A percentile compares a stretch with the other conserved stretches of the same genome.
Evolutionary conservation across 768 basidiomycete genomes (phyloP).

Genomic region (Serendipita sp.): DNA sequence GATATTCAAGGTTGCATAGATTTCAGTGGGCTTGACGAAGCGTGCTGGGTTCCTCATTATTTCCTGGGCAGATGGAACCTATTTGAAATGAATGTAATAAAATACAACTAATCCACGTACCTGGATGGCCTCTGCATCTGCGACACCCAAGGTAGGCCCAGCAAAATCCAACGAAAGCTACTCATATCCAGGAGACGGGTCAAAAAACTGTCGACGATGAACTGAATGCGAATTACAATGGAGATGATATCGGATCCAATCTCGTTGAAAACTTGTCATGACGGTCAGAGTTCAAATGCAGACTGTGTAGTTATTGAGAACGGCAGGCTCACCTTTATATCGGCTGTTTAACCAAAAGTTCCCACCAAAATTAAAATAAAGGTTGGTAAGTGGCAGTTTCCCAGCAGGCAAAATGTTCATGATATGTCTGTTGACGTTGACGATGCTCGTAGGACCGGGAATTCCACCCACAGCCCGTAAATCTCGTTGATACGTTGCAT

Average conservation of each 20-base stretch:
- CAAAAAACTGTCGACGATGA: too few species aligned
- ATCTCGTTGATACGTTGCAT: neutral
- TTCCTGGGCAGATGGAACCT: constrained; percentile 34
- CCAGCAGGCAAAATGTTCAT: neutral
- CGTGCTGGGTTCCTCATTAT: constrained; percentile 31
- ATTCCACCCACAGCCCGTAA: neutral
- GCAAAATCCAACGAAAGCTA: neutral
- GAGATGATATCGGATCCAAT: constrained; percentile 1
- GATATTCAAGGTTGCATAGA: constrained; percentile 32
- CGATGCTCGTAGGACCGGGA: neutral
- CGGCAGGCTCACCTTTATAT: neutral
- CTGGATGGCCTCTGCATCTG: constrained; percentile 2
- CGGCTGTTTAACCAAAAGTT: neutral
- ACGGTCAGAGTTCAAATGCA: neutral
- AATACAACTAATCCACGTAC: neutral
- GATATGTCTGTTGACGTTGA: neutral
- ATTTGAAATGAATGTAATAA: neutral
- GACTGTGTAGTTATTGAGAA: too few species aligned
- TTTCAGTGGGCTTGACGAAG: constrained; percentile 40
- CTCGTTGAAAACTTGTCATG: neutral
- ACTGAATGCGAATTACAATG: neutral
- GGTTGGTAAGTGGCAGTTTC: neutral
- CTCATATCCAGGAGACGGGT: too few species aligned
- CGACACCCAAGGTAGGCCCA: neutral
- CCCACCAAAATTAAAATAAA: neutral